phyloP scores from a whole-genome alignment of 805 yeast genomes.

The Pichia heedii region DNA sequence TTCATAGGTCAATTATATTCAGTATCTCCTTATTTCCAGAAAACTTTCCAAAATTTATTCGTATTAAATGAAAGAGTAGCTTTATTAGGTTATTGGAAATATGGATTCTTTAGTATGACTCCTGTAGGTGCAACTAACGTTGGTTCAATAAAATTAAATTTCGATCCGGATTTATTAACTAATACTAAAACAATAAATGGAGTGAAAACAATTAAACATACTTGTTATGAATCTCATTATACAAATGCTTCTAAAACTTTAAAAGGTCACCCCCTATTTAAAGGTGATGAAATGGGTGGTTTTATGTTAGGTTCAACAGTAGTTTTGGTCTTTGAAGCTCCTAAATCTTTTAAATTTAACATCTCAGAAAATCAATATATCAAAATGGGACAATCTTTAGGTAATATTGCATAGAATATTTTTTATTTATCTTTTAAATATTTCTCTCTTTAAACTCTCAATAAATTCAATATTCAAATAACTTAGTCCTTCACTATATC shows the following conservation, averaged over 20 bases:
- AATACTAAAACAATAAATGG: slow-evolving; percentile 58
- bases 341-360: slow-evolving; percentile 62
- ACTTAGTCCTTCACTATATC: slow-evolving; percentile 24
- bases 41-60: slow-evolving; percentile 75
- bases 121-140: slow-evolving; percentile 99
- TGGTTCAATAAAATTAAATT: slow-evolving; percentile 86
- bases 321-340: slow-evolving; percentile 96
- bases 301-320: slow-evolving; percentile 93
- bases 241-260: slow-evolving; percentile 63
- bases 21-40: slow-evolving; percentile 95
- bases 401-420: slow-evolving; percentile 24
- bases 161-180: slow-evolving; percentile 83
- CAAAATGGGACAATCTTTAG: slow-evolving; percentile 76
- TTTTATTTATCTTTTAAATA: slow-evolving; percentile 24
- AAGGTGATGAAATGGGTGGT: slow-evolving; percentile 96
- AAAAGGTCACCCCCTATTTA: slow-evolving; percentile 80
- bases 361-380: slow-evolving; percentile 68
- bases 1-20: slow-evolving; percentile 92
- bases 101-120: slow-evolving; percentile 97
- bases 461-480: slow-evolving; percentile 43
- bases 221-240: slow-evolving; percentile 93
- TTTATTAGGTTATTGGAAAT: slow-evolving; percentile 87
- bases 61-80: slow-evolving; percentile 94
- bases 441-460: slow-evolving; percentile 39
- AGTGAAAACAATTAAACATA: slow-evolving; percentile 51